These are phyloP conservation scores for Oryza punctata DNA, from an alignment of 176 grass and related monocot species.

Conservation along the genomic window DNA sequence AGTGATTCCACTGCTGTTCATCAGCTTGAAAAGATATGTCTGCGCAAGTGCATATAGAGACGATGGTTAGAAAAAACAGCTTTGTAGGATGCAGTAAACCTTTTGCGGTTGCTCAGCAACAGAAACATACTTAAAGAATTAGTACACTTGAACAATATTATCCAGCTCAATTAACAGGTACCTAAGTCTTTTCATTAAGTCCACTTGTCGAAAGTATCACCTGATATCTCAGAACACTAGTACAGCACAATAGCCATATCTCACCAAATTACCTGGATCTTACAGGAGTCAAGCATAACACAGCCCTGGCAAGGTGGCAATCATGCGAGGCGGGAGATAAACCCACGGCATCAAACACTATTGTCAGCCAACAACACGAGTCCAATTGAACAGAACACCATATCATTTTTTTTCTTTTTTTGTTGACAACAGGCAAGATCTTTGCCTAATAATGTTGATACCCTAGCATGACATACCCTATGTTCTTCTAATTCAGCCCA, in stretches of 20 bases:
- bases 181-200: too few species aligned
- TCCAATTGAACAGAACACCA: neutral
- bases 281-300: neutral
- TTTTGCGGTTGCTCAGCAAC: neutral
- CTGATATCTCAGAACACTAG: neutral
- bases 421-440: too few species aligned
- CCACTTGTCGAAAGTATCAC: too few species aligned
- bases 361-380: neutral
- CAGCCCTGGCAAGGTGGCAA: neutral
- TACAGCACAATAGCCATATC: neutral
- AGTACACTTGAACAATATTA: too few species aligned
- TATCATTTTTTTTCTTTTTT: too few species aligned
- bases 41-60: constrained; percentile 35
- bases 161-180: too few species aligned
- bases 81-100: neutral
- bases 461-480: neutral
- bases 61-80: neutral
- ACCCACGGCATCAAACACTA: neutral
- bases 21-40: constrained; percentile 98
- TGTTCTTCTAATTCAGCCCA: neutral
- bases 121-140: too few species aligned
- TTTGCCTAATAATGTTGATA: too few species aligned
- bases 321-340: neutral
- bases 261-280: neutral
- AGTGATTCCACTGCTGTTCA: constrained; percentile 92